Base-by-base conservation (phyloP, 805 yeast genomes). In the Metschnikowia koreensis region DNA sequence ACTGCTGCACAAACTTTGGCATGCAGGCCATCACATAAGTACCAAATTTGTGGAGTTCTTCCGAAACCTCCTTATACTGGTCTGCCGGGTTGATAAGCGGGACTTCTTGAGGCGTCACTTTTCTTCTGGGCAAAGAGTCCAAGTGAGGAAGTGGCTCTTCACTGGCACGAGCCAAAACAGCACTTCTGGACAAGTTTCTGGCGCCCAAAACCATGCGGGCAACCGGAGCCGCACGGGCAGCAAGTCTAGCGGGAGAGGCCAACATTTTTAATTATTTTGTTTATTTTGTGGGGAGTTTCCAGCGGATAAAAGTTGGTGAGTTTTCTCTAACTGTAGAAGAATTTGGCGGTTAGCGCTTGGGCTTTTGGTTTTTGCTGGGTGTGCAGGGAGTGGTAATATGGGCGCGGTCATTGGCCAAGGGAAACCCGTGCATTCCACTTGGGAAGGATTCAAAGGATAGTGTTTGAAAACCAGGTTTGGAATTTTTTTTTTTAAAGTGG, bases 1-100 rank as follows among this genome's bases (percentile, higher is more conserved):
- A 89, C 67, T 86, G 86, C 73, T 89, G 96, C 56, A 89, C 79
- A 64, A 74, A 87, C 69, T 88, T 89, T 44, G 96, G 96, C 72
- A 89, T 66, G 56, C 88, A 81, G 8, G 89, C 79, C 79, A 86
- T 85, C 58, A 89, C 67, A 66, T 89, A 89, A 50, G 81, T 79
- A 28, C 96, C 96, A 68, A 87, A 89, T 70, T 83, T 82, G 74
- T 87, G 96, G 55, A 89, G 76, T 59, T 86, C 89, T 64, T 84
- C 92, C 48, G 70, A 68, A 53, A 81, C 83, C 58, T 80, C 87
- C 62, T 74, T 74, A 71, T 83, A 87, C 65, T 82, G 79, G 58
- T 88, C 96, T 48, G 89, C 84, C 41, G 96, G 96, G 72, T 89
- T 87, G 54, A 80, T 82, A 53, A 87, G 66, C 13, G 86, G 86